Percentiles rank a stretch among this genome's conserved stretches.
Conservation (phyloP, 257 asterid species). For the Echium plantagineum region DNA sequence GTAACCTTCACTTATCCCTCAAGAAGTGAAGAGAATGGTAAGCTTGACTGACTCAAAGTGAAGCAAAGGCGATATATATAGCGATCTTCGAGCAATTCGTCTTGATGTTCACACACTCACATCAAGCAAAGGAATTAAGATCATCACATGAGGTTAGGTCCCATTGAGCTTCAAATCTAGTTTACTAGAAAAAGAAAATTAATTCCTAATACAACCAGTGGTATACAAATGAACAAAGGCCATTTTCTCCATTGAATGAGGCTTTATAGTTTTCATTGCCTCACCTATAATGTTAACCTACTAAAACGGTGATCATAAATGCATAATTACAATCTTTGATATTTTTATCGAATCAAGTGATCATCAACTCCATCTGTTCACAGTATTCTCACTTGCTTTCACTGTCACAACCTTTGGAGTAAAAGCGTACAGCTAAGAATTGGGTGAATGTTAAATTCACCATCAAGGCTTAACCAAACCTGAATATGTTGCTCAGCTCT, state of each 20-base stretch:
- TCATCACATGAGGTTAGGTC: constrained; percentile 74
- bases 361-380: no score
- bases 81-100: neutral
- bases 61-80: constrained; percentile 9
- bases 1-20: no score
- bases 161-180: constrained; percentile 25
- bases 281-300: constrained; percentile 28
- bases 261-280: constrained; percentile 32
- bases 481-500: no score
- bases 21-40: neutral
- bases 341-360: neutral
- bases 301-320: constrained; percentile 18
- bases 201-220: constrained; percentile 26
- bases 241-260: constrained; percentile 54
- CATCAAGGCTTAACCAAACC: no score
- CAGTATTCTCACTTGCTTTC: no score
- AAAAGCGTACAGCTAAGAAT: neutral
- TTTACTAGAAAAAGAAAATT: no score
- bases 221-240: constrained; percentile 22
- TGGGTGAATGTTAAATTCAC: no score
- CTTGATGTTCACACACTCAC: constrained; percentile 33
- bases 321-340: neutral
- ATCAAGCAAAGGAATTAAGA: constrained; percentile 29
- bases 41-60: neutral
- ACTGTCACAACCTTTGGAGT: no score